Base-by-base conservation (phyloP, 805 yeast species). In the Starmerella etchellsii region DNA sequence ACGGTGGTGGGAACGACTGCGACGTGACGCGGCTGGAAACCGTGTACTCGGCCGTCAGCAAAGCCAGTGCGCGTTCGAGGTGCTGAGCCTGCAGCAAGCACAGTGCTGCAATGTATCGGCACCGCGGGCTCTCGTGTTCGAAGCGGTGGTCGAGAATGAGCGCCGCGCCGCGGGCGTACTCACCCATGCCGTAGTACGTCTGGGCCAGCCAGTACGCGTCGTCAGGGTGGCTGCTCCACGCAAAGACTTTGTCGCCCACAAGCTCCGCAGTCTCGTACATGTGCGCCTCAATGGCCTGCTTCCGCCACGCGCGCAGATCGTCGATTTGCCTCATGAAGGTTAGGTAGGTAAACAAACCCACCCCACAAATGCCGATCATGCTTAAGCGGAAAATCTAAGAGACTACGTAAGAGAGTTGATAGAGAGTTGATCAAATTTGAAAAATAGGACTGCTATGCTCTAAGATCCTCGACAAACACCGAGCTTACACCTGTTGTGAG, bases 131-230 rank as follows among this genome's bases (percentile, higher is more conserved):
- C 23, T 65, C 69, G 41, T 19, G 25, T 25, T 42, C 45, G 32
- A 35, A 66, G 60, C 46, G 74, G 72, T 49, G 69, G 74, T 40
- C 69, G 73, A 26, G 61, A 18, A 88, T 66, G 31, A 87, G 60
- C 47, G 76, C 77, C 39, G 84, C 71, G 2, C 94, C 95, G 26
- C 95, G 67, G 31, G 78, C 69, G 59, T 74, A 85, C 54, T 81
- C 74, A 10, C 88, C 88, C 41, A 74, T 74, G 41, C 76, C 66
- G 58, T 75, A 83, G 57, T 80, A 76, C 4, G 81, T 94, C 62
- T 88, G 95, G 0, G 95, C 95, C 24, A 88, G 67, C 95, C 96
- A 87, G 59, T 84, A 88, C 10, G 95, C 95, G 57, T 88, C 97
- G 54, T 79, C 82, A 13, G 95, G 81, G 55, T 87, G 95, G 44